These are phyloP conservation scores for Sarocladiaceae sp. DNA, from an alignment of 2,329 filamentous ascomycete species.

Conservation along the genomic window DNA sequence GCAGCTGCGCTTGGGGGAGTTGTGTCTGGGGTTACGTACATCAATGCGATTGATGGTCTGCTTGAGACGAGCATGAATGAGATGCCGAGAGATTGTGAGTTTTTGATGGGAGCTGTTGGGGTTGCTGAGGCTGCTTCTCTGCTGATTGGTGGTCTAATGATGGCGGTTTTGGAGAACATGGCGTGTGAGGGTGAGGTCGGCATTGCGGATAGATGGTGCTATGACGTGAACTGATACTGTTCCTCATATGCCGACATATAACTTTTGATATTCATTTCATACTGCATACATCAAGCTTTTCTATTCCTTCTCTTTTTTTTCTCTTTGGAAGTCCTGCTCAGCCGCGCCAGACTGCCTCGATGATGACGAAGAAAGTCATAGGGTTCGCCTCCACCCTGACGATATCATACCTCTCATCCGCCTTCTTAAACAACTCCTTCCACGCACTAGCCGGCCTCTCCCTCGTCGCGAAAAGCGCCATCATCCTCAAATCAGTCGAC, in stretches of 20 bases:
- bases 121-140: conserved; percentile 24
- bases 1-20: conserved; percentile 23
- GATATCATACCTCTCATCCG: conserved; percentile 42
- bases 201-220: conserved; percentile 22
- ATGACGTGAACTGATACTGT: conserved; percentile 8
- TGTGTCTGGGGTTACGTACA: conserved; percentile 24
- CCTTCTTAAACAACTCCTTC: conserved; percentile 37
- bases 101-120: conserved; percentile 23
- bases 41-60: conserved; percentile 17
- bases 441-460: conserved; percentile 43
- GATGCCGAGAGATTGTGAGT: conserved; percentile 19
- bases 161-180: conserved; percentile 18
- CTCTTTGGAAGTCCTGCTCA: conserved; percentile 9
- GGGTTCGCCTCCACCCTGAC: conserved; percentile 30
- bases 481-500: conserved; percentile 44
- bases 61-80: conserved; percentile 15
- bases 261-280: neutral
- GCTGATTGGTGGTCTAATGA: conserved; percentile 21
- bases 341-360: conserved; percentile 32
- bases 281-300: neutral
- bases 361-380: conserved; percentile 29
- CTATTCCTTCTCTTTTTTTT: neutral
- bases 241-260: neutral
- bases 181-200: conserved; percentile 17
- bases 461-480: conserved; percentile 44